Conservation (phyloP, 352 stramenopile species). For the Phytopythium vexans region DNA sequence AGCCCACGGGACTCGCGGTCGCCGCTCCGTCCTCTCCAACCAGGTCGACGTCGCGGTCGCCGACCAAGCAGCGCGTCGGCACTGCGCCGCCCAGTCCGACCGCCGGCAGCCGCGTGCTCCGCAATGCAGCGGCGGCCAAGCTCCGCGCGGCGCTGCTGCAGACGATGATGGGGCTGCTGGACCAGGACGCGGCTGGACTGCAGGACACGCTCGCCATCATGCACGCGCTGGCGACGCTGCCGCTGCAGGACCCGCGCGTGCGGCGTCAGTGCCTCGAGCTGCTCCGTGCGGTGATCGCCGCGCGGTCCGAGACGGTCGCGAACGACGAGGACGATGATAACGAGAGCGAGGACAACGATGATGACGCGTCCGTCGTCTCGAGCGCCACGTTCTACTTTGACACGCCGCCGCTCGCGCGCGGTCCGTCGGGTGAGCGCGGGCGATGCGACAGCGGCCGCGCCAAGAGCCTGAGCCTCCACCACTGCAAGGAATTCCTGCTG, state of each 20-base stretch:
- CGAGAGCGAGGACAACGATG: neutral
- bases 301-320: neutral
- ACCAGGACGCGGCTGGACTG: slow-evolving; percentile 45
- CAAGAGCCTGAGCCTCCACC: slow-evolving; percentile 43
- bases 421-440: neutral
- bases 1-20: slow-evolving; percentile 16
- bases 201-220: slow-evolving; percentile 49
- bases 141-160: slow-evolving; percentile 53
- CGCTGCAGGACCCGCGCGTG: slow-evolving; percentile 34
- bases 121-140: slow-evolving; percentile 15
- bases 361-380: neutral
- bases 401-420: slow-evolving; percentile 2
- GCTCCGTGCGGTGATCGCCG: slow-evolving; percentile 24
- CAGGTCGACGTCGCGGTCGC: no score
- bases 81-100: neutral
- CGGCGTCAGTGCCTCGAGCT: slow-evolving; percentile 35
- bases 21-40: no score
- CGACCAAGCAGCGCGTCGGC: slow-evolving; percentile 1
- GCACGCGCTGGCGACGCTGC: slow-evolving; percentile 32
- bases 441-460: slow-evolving; percentile 26
- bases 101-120: slow-evolving; percentile 1
- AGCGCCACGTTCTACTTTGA: neutral
- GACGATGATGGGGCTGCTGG: slow-evolving; percentile 45
- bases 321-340: slow-evolving; percentile 1
- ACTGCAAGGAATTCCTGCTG: slow-evolving; percentile 69